Evolutionary conservation across 176 grass and related monocot genomes (phyloP).

Genomic region (Eleusine coracana): DNA sequence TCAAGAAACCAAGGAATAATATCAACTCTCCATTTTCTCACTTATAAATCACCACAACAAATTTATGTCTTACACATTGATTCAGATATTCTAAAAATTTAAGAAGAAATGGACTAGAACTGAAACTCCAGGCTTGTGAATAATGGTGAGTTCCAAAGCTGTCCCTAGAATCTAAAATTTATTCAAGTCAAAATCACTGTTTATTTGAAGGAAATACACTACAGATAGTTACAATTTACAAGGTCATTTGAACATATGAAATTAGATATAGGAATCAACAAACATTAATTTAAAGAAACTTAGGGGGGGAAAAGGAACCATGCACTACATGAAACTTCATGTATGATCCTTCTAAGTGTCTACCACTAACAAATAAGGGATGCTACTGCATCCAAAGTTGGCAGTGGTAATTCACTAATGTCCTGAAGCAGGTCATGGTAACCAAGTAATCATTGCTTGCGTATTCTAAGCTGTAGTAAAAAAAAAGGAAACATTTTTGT

Average conservation of each 20-base stretch:
- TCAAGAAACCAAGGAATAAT: not conserved
- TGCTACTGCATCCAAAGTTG: constrained; percentile 2
- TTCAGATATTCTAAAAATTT: not conserved
- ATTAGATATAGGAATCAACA: not conserved
- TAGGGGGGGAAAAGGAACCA: not conserved
- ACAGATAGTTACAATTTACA: not conserved
- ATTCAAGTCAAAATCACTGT: not conserved
- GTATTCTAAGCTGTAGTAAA: constrained; percentile 15
- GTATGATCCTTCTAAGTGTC: not conserved
- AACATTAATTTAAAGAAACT: not conserved
- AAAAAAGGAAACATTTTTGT: constrained; percentile 6
- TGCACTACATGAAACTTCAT: not conserved
- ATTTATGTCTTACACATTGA: not conserved
- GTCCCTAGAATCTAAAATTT: not conserved
- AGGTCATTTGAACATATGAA: not conserved
- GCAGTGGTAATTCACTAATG: not conserved
- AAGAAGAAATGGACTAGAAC: constrained; percentile 13
- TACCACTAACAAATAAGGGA: not conserved
- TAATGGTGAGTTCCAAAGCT: not conserved
- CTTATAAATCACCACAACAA: not conserved
- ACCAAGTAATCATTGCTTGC: not conserved
- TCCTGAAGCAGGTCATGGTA: not conserved
- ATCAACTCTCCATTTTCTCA: not conserved
- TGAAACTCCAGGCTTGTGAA: not conserved
- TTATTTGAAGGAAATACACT: constrained; percentile 15